These are phyloP conservation scores for Fusarium sambucinum DNA, from an alignment of 2,329 filamentous ascomycete genomes.

Conservation along the genomic window DNA sequence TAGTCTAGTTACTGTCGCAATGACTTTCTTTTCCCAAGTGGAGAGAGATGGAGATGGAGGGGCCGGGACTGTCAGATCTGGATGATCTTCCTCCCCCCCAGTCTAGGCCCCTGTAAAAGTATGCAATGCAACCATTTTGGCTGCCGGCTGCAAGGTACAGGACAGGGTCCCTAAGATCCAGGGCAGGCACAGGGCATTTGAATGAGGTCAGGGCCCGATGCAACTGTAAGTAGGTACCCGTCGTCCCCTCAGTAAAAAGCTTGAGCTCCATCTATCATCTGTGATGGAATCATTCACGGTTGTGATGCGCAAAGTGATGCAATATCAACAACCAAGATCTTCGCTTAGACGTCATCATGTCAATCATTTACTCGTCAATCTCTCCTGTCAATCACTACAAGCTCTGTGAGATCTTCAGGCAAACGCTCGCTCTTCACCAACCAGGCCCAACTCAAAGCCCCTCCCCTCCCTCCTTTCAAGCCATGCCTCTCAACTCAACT, in stretches of 20 bases:
- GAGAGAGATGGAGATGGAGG: neutral
- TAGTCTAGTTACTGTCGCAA: neutral
- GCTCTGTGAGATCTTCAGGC: neutral
- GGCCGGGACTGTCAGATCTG: slow-evolving; percentile 25
- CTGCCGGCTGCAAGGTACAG: slow-evolving; percentile 34
- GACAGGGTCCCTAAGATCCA: slow-evolving; percentile 14
- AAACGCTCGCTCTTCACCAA: slow-evolving; percentile 29
- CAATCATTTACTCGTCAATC: slow-evolving; percentile 13
- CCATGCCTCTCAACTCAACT: neutral
- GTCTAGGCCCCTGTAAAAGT: slow-evolving; percentile 1
- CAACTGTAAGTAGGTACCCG: neutral
- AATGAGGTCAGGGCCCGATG: neutral
- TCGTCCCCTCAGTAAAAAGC: neutral
- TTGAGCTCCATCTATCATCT: neutral
- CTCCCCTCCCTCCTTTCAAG: neutral
- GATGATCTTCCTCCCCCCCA: neutral
- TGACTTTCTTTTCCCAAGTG: neutral
- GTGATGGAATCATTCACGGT: slow-evolving; percentile 6
- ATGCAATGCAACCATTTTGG: slow-evolving; percentile 36
- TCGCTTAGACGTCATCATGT: slow-evolving; percentile 24
- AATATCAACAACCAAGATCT: slow-evolving; percentile 4
- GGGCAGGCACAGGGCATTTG: neutral
- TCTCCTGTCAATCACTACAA: neutral
- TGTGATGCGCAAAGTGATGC: slow-evolving; percentile 20
- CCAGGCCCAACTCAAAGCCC: slow-evolving; percentile 32